phyloP scores from a whole-genome alignment of 345 rosid species.

The Draba incana region DNA sequence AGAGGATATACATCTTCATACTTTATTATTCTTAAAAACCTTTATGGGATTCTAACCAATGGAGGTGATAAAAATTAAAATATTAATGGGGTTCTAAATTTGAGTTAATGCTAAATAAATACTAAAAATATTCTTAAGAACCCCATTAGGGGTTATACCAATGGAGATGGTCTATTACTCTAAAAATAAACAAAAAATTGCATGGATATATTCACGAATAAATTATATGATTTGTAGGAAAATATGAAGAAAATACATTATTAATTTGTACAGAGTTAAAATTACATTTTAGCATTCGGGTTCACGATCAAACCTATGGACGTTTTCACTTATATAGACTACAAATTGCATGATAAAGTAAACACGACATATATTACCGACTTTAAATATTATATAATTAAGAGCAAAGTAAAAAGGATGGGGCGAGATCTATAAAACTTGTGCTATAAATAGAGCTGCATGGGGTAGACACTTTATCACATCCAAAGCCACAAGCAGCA shows the following conservation, averaged over 20 bases:
- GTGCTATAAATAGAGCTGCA: conserved; percentile 42
- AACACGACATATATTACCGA: background rate
- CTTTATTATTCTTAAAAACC: too few species aligned
- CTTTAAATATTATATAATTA: background rate
- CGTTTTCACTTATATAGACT: background rate
- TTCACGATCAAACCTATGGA: conserved; percentile 6
- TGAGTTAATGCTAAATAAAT: too few species aligned
- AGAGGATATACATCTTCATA: too few species aligned
- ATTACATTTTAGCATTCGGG: background rate
- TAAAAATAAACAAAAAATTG: background rate
- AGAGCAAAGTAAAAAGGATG: background rate
- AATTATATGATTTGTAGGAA: background rate
- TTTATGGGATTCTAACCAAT: too few species aligned
- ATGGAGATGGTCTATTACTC: background rate
- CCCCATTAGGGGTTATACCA: too few species aligned
- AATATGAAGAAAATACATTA: background rate
- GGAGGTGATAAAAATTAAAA: too few species aligned
- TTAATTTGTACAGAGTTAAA: background rate
- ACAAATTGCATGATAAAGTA: background rate
- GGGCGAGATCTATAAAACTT: background rate
- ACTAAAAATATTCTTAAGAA: too few species aligned
- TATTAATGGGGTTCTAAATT: too few species aligned
- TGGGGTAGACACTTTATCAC: conserved; percentile 40
- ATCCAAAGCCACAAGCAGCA: conserved; percentile 29
- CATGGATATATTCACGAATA: background rate